These are phyloP conservation scores for Byssoonygena ceratinophila DNA, from an alignment of 2,329 filamentous ascomycete genomes.

Conservation along the genomic window DNA sequence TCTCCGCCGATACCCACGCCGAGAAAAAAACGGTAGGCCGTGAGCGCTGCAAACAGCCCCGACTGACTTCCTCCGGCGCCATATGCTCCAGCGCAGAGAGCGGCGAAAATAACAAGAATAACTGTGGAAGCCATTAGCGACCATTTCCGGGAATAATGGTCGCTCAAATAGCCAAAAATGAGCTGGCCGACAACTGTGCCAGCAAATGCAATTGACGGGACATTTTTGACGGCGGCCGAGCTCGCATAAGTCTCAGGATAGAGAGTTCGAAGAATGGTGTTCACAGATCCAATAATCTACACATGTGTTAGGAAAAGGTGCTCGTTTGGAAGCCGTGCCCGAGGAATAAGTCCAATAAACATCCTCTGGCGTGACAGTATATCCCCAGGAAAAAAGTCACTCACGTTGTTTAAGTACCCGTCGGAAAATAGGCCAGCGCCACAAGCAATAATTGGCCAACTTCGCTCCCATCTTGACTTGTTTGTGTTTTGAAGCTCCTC, in stretches of 20 bases:
- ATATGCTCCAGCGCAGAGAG: slow-evolving; percentile 66
- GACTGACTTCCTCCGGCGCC: slow-evolving; percentile 55
- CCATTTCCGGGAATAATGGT: slow-evolving; percentile 76
- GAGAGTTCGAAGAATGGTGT: slow-evolving; percentile 58
- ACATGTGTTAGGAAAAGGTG: background rate
- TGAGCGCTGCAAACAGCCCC: slow-evolving; percentile 67
- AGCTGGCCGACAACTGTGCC: slow-evolving; percentile 25
- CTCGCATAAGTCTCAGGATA: slow-evolving; percentile 60
- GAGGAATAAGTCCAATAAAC: background rate
- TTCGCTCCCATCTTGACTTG: slow-evolving; percentile 43
- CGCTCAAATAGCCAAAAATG: slow-evolving; percentile 41
- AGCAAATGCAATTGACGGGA: slow-evolving; percentile 62
- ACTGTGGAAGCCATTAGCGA: slow-evolving; percentile 69
- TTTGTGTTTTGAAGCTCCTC: slow-evolving; percentile 8
- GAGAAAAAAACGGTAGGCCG: slow-evolving; percentile 75
- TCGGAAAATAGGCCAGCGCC: slow-evolving; percentile 85
- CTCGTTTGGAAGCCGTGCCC: background rate
- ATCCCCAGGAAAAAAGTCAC: slow-evolving; percentile 15
- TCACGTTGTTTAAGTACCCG: slow-evolving; percentile 79
- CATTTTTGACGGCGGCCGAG: slow-evolving; percentile 61
- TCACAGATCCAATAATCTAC: slow-evolving; percentile 74
- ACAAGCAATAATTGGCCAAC: slow-evolving; percentile 72
- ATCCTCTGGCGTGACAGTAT: background rate
- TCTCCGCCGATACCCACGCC: slow-evolving; percentile 65
- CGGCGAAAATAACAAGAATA: slow-evolving; percentile 76